These are phyloP conservation scores for Helotiales sp. DNA, from an alignment of 2,329 filamentous ascomycete species.

Conservation along the genomic window DNA sequence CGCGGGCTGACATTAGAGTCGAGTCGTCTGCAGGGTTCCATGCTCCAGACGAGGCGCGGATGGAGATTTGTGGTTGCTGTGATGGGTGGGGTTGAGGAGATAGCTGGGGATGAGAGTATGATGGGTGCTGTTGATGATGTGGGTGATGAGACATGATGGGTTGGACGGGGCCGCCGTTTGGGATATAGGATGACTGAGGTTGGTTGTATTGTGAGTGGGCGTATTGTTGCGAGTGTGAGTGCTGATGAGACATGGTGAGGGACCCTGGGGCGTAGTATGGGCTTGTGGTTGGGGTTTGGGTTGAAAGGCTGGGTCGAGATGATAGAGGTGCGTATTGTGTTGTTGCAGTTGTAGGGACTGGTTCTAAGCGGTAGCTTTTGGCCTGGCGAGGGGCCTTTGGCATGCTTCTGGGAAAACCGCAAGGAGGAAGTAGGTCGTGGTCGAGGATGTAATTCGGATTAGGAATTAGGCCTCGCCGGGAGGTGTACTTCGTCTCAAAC, in stretches of 20 bases:
- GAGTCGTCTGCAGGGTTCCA: constrained; percentile 78
- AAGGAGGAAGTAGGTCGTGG: not conserved
- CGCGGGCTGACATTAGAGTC: constrained; percentile 68
- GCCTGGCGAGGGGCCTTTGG: constrained; percentile 28
- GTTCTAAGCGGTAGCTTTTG: constrained; percentile 27
- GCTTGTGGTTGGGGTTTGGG: constrained; percentile 8
- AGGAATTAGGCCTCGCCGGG: constrained; percentile 32
- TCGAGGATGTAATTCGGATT: constrained; percentile 16
- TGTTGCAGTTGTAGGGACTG: constrained; percentile 21
- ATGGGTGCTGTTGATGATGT: constrained; percentile 14
- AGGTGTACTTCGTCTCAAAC: constrained; percentile 25
- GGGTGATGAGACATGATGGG: constrained; percentile 12
- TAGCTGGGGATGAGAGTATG: constrained; percentile 11
- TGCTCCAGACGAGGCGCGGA: constrained; percentile 59
- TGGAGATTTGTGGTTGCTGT: constrained; percentile 17
- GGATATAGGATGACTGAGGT: constrained; percentile 6
- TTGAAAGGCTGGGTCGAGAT: constrained; percentile 4
- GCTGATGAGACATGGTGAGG: constrained; percentile 7
- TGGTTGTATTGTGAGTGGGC: constrained; percentile 10
- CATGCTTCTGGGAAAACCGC: constrained; percentile 23
- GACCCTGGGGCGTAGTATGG: constrained; percentile 6
- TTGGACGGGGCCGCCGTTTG: constrained; percentile 25
- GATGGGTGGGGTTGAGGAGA: constrained; percentile 1
- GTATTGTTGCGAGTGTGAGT: constrained; percentile 13
- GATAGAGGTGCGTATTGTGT: constrained; percentile 23